Base-by-base conservation (phyloP, 192 early-diverging fungal genomes). In the Coemansia aciculifera region DNA sequence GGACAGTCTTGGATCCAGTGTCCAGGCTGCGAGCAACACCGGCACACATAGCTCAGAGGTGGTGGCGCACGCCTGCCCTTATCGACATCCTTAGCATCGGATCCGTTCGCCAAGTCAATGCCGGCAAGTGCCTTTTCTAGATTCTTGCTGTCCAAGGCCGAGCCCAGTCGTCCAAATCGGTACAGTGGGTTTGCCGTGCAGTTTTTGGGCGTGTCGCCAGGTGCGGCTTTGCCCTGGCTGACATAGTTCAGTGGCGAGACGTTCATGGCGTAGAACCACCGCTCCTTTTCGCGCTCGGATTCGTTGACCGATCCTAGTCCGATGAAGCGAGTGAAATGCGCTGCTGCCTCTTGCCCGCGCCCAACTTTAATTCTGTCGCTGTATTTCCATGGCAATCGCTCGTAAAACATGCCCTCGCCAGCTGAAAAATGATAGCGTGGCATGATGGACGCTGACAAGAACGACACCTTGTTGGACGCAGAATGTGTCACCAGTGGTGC, bases 231-330 rank as follows among this genome's bases (percentile, higher is more conserved):
- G 15, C 75, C 74, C 64, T 51, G 56, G 59, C 84, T 83, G 12
- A 77, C 70, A 3, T 59, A 56, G 7, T 86, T 65, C 52, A 93
- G 67, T 12, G 95, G 94, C 1, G 75, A 84, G 21, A 94, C 72
- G 51, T 95, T 95, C 83, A 95, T 91, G 1, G 94, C 95, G 72
- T 96, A 98, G 69, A 94, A 94, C 95, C 95, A 98, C 75, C 88
- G 68, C 64, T 90, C 87, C 78, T 94, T 94, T 29, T 82, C 74
- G 54, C 69, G 61, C 29, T 49, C 75, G 15, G 84, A 68, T 49
- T 85, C 87, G 31, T 86, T 87, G 43, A 90, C 91, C 6, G 87
- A 74, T 1, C 86, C 92, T 23, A 98, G 71, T 4, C 92, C 91
- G 68, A 98, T 87, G 69, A 98, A 96, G 31, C 96, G 85, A 6